phyloP scores from a whole-genome alignment of 2,329 filamentous ascomycete genomes.

The Sclerotinia glacialis region DNA sequence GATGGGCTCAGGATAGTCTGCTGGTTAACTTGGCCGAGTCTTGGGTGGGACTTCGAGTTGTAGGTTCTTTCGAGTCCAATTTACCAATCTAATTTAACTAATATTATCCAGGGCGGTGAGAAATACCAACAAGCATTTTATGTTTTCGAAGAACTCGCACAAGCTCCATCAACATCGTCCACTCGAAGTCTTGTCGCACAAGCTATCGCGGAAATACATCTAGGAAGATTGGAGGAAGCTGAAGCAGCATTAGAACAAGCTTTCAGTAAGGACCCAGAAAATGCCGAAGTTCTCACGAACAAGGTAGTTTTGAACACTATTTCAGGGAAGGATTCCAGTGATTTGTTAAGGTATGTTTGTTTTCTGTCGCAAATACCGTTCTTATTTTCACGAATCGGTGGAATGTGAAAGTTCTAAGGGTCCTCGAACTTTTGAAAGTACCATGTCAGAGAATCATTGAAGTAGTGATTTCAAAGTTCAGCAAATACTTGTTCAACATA shows the following conservation, averaged over 20 bases:
- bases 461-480: background rate
- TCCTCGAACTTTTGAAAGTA: background rate
- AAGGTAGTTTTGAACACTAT: constrained; percentile 75
- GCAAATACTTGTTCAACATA: background rate
- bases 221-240: constrained; percentile 84
- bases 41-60: constrained; percentile 86
- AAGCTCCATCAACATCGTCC: constrained; percentile 77
- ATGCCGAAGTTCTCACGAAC: constrained; percentile 78
- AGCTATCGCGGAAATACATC: constrained; percentile 86
- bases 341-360: constrained; percentile 61
- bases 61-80: constrained; percentile 44
- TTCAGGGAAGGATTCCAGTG: constrained; percentile 65
- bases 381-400: background rate
- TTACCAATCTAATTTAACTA: constrained; percentile 38
- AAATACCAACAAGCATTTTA: constrained; percentile 97
- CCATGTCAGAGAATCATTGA: background rate
- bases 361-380: too few relatives aligned
- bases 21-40: constrained; percentile 93
- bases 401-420: background rate
- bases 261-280: constrained; percentile 66
- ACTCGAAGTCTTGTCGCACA: constrained; percentile 77
- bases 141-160: constrained; percentile 93
- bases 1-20: constrained; percentile 93
- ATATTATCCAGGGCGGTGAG: constrained; percentile 70
- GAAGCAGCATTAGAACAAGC: constrained; percentile 83